Evolutionary conservation across 495 filamentous ascomycete genomes (phyloP), one percentile per base, ranked within the genome.

Genomic region (Talaromyces proteolyticus): DNA sequence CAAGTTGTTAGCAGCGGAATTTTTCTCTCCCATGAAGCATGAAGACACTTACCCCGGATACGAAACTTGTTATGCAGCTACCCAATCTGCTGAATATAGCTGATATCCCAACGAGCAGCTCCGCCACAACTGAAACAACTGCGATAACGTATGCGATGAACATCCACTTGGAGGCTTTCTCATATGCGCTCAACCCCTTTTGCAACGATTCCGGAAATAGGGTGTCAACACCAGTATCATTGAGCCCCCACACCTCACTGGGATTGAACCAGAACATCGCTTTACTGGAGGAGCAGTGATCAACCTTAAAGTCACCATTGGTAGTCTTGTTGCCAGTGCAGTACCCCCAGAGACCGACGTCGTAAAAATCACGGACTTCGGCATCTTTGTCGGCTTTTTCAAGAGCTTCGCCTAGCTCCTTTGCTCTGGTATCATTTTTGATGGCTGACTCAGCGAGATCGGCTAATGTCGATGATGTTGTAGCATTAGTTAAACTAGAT

Each of bases 281-380:
- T 66, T 86, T 62, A 44, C 71, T 76, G 36, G 63, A 57, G 8
- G 79, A 79, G 72, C 82, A 86, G 50, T 57, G 68, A 37, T 60
- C 65, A 50, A 68, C 64, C 18, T 68, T 55, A 52, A 60, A 62
- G 14, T 59, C 50, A 36, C 53, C 54, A 54, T 55, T 72, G 42
- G 61, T 72, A 24, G 66, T 76, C 70, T 83, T 82, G 44, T 73
- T 67, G 41, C 80, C 79, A n/a, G 76, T 71, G 75, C 93, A 96
- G 79, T 90, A 96, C 61, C 86, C 85, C 87, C 86, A 95, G 21
- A 98, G 75, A 53, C 78, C 79, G 61, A 96, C 75, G 44, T 81
- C 77, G 78, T 96, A 96, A 60, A 82, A 78, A 65, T 94, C 84
- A 45, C 72, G 75, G 39, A 97, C 72, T 20, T 76, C 73, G 20